Evolutionary conservation across 2,329 filamentous ascomycete genomes (phyloP), one percentile per base, ranked within the genome.

Genomic region (Ilyonectria mors-panacis): DNA sequence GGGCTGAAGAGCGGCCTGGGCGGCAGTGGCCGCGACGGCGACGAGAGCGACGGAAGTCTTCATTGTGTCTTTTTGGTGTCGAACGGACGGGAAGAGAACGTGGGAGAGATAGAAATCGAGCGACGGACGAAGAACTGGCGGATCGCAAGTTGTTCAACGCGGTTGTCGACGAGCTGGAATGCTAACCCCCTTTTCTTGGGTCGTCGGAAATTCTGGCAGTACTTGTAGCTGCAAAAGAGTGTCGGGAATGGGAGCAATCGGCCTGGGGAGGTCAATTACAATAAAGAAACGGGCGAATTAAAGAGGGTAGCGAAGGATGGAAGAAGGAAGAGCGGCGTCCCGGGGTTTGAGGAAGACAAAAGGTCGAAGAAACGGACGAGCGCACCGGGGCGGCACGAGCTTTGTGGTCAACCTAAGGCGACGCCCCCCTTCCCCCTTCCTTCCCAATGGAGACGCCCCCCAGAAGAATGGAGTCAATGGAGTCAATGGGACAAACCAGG

Each of bases 1-100:
- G 67, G 89, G 86, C 73, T 90, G 82, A 30, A 88, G 78, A 66
- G 84, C 81, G 51, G 81, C 81, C 53, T 57, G 71, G 58, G 81
- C 81, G 33, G 83, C 75, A 71, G 81, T 79, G 60, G 83, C 78
- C 68, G 82, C 81, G 66, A 83, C 75, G 68, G 86, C 73, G 63
- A 83, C 79, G 70, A 85, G 77, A 48, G 82, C 76, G 66, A 81
- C 73, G 51, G 78, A 77, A 53, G 78, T 71, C 66, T 78, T 77
- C 80, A 82, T 82, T 70, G 64, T 78, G 72, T 54, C 37, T 62
- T 64, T 53, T 72, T 44, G 59, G 45, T 44, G 62, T 74, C 66
- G 59, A 69, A 66, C 66, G 42, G 54, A 68, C 61, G 59, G 58
- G 59, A 68, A 58, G 63, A 66, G 57, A 71, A 61, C 53, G 51